Evolutionary conservation across 2,329 filamentous ascomycete species (phyloP).

Genomic region (Botrytis fabae): DNA sequence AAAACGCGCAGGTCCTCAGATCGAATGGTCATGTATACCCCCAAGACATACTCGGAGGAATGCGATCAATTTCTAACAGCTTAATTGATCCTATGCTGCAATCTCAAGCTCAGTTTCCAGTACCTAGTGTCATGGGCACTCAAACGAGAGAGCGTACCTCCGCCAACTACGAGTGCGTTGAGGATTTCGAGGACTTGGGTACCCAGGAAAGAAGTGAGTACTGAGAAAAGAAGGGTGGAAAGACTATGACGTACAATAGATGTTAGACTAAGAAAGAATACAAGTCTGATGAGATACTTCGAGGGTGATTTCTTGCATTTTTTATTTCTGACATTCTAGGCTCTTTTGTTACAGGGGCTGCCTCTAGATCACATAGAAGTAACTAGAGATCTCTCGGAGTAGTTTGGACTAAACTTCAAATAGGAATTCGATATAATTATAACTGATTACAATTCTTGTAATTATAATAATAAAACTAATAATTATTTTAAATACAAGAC

Average conservation of each 20-base stretch:
- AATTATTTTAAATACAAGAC: too few species aligned
- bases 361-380: too few species aligned
- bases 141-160: too few species aligned
- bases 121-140: neutral
- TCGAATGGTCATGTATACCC: fast-evolving
- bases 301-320: neutral
- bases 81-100: neutral
- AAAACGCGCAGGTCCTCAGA: neutral
- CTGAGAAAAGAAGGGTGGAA: fast-evolving
- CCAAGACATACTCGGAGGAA: neutral
- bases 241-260: neutral
- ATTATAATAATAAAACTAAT: too few species aligned
- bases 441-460: too few species aligned
- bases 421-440: too few species aligned
- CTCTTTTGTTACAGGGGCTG: too few species aligned
- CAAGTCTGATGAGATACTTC: too few species aligned
- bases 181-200: too few species aligned
- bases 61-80: neutral
- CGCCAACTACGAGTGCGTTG: neutral
- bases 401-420: too few species aligned
- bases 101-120: neutral
- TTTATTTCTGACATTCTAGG: neutral
- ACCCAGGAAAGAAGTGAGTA: neutral
- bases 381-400: too few species aligned
- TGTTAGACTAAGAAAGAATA: fast-evolving